These are phyloP conservation scores for Beauveria bassiana DNA, from an alignment of 2,329 filamentous ascomycete species.

Conservation along the genomic window DNA sequence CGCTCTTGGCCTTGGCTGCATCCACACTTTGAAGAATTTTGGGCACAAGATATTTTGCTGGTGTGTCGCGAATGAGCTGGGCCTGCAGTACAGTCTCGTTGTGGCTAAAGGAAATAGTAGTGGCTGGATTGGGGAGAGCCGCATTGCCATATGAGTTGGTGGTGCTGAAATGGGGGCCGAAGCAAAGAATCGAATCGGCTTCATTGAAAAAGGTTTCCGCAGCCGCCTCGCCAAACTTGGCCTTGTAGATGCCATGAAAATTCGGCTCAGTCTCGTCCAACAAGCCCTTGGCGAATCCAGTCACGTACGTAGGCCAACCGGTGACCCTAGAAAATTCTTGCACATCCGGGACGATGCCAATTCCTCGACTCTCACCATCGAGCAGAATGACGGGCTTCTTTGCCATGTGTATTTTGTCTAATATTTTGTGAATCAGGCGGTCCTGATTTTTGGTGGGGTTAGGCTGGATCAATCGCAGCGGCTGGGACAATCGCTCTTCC, in stretches of 20 bases:
- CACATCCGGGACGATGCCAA: constrained; percentile 33
- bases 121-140: constrained; percentile 26
- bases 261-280: constrained; percentile 39
- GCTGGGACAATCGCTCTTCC: constrained; percentile 22
- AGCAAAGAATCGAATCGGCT: constrained; percentile 37
- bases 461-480: constrained; percentile 16
- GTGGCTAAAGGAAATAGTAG: constrained; percentile 26
- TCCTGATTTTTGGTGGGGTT: constrained; percentile 17
- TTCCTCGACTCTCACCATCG: constrained; percentile 39
- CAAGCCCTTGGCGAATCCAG: constrained; percentile 41
- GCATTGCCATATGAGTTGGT: constrained; percentile 37
- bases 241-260: constrained; percentile 41
- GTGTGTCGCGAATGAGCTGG: constrained; percentile 24
- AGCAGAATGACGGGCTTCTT: constrained; percentile 43
- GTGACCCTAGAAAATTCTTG: constrained; percentile 35
- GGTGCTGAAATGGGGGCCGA: constrained; percentile 38
- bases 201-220: constrained; percentile 29
- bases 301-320: constrained; percentile 38
- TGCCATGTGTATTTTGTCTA: constrained; percentile 35
- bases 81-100: constrained; percentile 24
- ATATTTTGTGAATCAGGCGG: constrained; percentile 24
- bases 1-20: constrained; percentile 16
- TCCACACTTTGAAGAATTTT: constrained; percentile 19
- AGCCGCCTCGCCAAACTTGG: constrained; percentile 28
- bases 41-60: constrained; percentile 16